Conservation (phyloP, 495 filamentous ascomycete species). For the Pseudoneurospora amorphoporcata region DNA sequence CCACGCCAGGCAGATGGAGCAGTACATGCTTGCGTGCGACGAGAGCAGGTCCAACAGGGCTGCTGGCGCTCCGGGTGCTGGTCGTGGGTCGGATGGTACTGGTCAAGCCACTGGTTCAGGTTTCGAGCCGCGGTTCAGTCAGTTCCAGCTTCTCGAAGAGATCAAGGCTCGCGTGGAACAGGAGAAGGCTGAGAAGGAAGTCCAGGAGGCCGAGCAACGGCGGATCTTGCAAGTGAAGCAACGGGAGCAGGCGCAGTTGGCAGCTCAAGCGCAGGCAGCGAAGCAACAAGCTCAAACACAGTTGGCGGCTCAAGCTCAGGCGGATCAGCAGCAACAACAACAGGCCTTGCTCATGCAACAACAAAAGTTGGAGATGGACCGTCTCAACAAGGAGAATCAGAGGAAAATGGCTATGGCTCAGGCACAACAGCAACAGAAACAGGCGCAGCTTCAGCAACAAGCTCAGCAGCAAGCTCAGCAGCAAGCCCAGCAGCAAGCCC, state of each 20-base stretch:
- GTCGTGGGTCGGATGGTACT: constrained; percentile 59
- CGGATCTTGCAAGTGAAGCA: constrained; percentile 45
- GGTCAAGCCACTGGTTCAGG: constrained; percentile 56
- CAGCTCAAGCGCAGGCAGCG: constrained; percentile 11
- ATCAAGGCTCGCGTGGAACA: constrained; percentile 46
- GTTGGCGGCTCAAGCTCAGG: constrained; percentile 26
- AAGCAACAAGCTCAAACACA: constrained; percentile 31
- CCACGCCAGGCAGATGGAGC: constrained; percentile 73
- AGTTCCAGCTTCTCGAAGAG: constrained; percentile 79
- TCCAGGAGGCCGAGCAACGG: constrained; percentile 54
- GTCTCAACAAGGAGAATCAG: constrained; percentile 5
- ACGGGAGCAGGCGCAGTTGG: constrained; percentile 17
- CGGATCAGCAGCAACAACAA: constrained; percentile 11
- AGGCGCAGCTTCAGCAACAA: constrained; percentile 33
- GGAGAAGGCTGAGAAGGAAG: constrained; percentile 63
- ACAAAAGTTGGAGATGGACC: background rate
- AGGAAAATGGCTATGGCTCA: constrained; percentile 12
- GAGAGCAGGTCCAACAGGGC: constrained; percentile 60
- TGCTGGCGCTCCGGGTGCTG: constrained; percentile 43
- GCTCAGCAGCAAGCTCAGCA: constrained; percentile 33
- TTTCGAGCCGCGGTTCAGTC: constrained; percentile 80
- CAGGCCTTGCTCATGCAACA: background rate
- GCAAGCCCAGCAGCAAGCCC: constrained; percentile 43
- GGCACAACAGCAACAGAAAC: constrained; percentile 23
- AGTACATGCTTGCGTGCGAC: constrained; percentile 88